These are phyloP conservation scores for Ascochyta pisi DNA, from an alignment of 2,329 filamentous ascomycete species.

Conservation along the genomic window DNA sequence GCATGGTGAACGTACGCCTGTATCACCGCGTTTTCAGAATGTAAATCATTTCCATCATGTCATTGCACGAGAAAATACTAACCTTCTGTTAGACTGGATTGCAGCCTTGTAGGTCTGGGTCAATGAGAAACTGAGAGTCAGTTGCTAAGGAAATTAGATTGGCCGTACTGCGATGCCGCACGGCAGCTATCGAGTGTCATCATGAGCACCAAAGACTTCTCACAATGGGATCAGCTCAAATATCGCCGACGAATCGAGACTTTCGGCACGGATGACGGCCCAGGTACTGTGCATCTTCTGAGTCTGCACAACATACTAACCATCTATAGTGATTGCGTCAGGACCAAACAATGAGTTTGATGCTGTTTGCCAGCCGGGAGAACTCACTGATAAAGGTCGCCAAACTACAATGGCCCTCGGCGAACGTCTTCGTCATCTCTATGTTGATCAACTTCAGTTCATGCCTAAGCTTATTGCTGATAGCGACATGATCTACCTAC, in stretches of 20 bases:
- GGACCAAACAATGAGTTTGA: constrained; percentile 76
- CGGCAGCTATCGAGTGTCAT: constrained; percentile 72
- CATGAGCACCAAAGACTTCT: constrained; percentile 60
- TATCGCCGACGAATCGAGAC: constrained; percentile 81
- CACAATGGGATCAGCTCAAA: constrained; percentile 64
- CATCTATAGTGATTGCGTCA: constrained; percentile 61
- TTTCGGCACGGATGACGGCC: constrained; percentile 70
- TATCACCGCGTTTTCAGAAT: constrained; percentile 87
- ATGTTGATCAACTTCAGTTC: constrained; percentile 58
- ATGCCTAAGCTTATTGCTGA: constrained; percentile 54
- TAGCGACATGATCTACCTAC: constrained; percentile 54
- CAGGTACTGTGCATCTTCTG: constrained; percentile 45
- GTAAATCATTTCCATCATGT: constrained; percentile 51
- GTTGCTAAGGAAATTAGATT: constrained; percentile 57
- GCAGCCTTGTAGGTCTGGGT: constrained; percentile 35
- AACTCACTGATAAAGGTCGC: constrained; percentile 59
- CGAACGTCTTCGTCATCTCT: constrained; percentile 56
- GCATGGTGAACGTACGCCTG: constrained; percentile 75
- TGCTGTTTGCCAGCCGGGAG: constrained; percentile 67
- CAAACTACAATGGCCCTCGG: constrained; percentile 58
- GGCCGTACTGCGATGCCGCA: constrained; percentile 89
- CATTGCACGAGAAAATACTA: background rate
- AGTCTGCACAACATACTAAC: constrained; percentile 7
- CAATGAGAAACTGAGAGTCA: background rate
- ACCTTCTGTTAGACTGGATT: constrained; percentile 38